Percentiles rank a stretch among this genome's conserved stretches.
phyloP scores from a whole-genome alignment of 495 filamentous ascomycete species.

The Tuber magnatum region DNA sequence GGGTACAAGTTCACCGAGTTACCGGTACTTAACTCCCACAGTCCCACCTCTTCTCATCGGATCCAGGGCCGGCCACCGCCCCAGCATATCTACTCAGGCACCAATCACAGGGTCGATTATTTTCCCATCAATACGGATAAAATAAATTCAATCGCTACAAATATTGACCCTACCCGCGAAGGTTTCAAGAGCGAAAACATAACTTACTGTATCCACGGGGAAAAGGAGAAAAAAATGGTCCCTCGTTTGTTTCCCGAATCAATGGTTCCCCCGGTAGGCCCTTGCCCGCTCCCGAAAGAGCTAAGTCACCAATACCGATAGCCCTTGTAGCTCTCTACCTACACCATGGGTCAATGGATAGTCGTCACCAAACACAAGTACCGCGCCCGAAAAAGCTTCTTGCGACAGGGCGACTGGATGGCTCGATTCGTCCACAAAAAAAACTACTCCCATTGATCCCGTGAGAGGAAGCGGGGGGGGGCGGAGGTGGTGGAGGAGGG shows the following conservation, averaged over 20 bases:
- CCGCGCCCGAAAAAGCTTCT: neutral
- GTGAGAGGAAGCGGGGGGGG: neutral
- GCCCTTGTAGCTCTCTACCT: neutral
- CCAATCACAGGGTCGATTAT: constrained; percentile 7
- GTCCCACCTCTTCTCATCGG: constrained; percentile 15
- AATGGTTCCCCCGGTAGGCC: neutral
- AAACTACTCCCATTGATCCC: neutral
- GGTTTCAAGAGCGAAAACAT: neutral
- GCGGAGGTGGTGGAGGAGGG: neutral
- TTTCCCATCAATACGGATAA: neutral
- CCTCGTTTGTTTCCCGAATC: neutral
- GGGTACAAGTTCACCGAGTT: neutral
- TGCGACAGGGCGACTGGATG: neutral
- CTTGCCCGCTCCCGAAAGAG: neutral
- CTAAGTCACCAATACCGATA: neutral
- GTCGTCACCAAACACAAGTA: neutral
- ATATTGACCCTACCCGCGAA: neutral
- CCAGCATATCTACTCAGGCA: constrained; percentile 24
- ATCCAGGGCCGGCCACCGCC: constrained; percentile 28
- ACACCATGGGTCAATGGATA: neutral
- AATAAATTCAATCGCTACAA: neutral
- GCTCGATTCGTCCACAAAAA: neutral
- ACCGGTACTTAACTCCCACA: neutral
- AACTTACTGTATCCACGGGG: neutral
- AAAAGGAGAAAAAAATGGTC: neutral